A percentile compares a stretch with the other conserved stretches of the same genome.
Conservation (phyloP, 768 basidiomycete species). For the Boletales sp. region DNA sequence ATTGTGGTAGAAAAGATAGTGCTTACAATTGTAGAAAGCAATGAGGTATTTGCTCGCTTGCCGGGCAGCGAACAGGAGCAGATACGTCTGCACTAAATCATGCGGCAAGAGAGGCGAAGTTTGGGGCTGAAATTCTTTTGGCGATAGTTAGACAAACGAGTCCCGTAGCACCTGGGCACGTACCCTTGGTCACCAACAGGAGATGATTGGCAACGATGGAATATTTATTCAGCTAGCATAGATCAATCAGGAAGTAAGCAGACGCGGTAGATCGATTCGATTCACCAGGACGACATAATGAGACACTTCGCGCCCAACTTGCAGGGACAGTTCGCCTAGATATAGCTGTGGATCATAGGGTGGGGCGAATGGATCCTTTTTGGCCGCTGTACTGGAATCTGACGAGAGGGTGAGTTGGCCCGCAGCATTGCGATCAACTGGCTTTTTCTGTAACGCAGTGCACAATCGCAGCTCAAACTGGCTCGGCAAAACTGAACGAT, state of each 20-base stretch:
- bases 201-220: slow-evolving; percentile 84
- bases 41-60: slow-evolving; percentile 58
- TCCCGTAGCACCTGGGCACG: slow-evolving; percentile 7
- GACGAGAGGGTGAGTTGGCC: slow-evolving; percentile 29
- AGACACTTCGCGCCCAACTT: slow-evolving; percentile 47
- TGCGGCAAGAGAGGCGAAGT: slow-evolving; percentile 73
- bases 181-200: slow-evolving; percentile 83
- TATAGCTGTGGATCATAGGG: slow-evolving; percentile 78
- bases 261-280: slow-evolving; percentile 1
- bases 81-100: slow-evolving; percentile 76
- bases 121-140: slow-evolving; percentile 71
- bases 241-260: slow-evolving; percentile 1
- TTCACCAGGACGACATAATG: slow-evolving; percentile 71
- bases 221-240: slow-evolving; percentile 77
- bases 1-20: neutral
- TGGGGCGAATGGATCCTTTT: slow-evolving; percentile 74
- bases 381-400: slow-evolving; percentile 20
- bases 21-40: slow-evolving; percentile 88
- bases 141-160: neutral
- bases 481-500: neutral
- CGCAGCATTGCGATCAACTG: slow-evolving; percentile 44
- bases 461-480: slow-evolving; percentile 88
- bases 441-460: slow-evolving; percentile 81
- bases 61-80: slow-evolving; percentile 66
- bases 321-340: slow-evolving; percentile 61